Evolutionary conservation across 371 early-diverging fungal species (phyloP).

Genomic region (Amoeboaphelidium protococcarum): DNA sequence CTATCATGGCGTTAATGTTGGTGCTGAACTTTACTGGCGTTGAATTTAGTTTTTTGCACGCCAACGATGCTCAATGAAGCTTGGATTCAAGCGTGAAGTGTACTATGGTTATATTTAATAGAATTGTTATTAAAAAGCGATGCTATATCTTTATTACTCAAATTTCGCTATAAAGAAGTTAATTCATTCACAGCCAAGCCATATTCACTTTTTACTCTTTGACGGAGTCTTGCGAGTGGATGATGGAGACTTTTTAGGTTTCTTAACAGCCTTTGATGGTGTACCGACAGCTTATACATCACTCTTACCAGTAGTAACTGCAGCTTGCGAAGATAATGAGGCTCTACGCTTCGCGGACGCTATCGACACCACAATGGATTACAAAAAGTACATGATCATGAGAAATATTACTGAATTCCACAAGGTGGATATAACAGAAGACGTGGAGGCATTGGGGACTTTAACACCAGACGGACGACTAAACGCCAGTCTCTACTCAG

Average conservation of each 20-base stretch:
- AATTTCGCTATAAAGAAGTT: too few relatives aligned
- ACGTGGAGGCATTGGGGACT: too few relatives aligned
- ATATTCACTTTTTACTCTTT: too few relatives aligned
- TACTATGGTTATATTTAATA: background rate
- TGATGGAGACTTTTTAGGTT: too few relatives aligned
- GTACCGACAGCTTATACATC: too few relatives aligned
- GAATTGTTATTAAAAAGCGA: background rate
- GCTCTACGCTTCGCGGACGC: too few relatives aligned
- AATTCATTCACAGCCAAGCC: too few relatives aligned
- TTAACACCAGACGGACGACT: conserved; percentile 4
- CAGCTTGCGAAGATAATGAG: too few relatives aligned
- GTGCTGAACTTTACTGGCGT: background rate
- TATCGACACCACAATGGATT: background rate
- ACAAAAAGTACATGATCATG: background rate
- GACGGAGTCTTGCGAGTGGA: too few relatives aligned
- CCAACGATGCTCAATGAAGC: background rate
- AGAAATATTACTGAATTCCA: background rate
- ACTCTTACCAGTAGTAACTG: too few relatives aligned
- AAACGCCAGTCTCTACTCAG: conserved; percentile 17
- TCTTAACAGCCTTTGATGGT: too few relatives aligned
- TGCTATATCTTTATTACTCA: too few relatives aligned
- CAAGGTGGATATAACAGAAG: background rate
- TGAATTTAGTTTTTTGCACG: background rate
- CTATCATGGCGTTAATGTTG: background rate
- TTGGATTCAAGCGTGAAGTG: background rate